Evolutionary conservation across 2,329 filamentous ascomycete genomes (phyloP).

Genomic region (Fusarium pseudocircinatum): DNA sequence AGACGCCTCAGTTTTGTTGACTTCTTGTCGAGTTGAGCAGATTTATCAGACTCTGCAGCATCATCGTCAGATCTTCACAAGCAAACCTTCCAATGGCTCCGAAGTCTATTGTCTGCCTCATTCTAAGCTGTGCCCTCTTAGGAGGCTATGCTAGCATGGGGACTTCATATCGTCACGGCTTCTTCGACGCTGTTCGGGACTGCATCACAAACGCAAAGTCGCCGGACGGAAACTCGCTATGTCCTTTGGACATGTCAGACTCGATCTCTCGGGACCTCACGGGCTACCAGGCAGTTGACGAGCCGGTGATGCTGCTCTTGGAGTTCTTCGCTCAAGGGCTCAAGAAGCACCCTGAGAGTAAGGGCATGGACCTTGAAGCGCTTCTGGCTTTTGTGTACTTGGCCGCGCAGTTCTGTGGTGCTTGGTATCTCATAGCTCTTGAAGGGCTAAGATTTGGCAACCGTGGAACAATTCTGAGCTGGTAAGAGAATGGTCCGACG

Average conservation of each 20-base stretch:
- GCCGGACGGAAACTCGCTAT: background rate
- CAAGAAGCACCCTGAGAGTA: background rate
- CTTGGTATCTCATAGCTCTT: slow-evolving; percentile 31
- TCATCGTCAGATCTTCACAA: background rate
- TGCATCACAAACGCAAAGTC: background rate
- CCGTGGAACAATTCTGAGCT: slow-evolving; percentile 18
- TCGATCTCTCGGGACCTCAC: background rate
- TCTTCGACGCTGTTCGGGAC: slow-evolving; percentile 23
- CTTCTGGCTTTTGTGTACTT: slow-evolving; percentile 31
- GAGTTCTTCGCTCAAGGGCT: slow-evolving; percentile 36
- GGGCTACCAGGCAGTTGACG: background rate
- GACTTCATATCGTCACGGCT: slow-evolving; percentile 22
- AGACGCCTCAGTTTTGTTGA: background rate
- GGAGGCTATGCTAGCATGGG: slow-evolving; percentile 36
- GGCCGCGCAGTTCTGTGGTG: slow-evolving; percentile 35
- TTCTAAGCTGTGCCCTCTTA: slow-evolving; percentile 25
- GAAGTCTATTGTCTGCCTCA: background rate
- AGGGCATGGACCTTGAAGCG: slow-evolving; percentile 18
- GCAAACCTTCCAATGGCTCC: background rate
- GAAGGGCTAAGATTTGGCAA: slow-evolving; percentile 32
- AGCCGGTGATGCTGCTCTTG: slow-evolving; percentile 13
- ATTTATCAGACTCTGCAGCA: background rate
- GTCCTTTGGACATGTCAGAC: slow-evolving; percentile 20
- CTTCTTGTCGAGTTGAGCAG: background rate
- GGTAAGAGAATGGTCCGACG: slow-evolving; percentile 7